Evolutionary conservation across 257 asterid genomes (phyloP).

Genomic region (Solanum lignicaule): DNA sequence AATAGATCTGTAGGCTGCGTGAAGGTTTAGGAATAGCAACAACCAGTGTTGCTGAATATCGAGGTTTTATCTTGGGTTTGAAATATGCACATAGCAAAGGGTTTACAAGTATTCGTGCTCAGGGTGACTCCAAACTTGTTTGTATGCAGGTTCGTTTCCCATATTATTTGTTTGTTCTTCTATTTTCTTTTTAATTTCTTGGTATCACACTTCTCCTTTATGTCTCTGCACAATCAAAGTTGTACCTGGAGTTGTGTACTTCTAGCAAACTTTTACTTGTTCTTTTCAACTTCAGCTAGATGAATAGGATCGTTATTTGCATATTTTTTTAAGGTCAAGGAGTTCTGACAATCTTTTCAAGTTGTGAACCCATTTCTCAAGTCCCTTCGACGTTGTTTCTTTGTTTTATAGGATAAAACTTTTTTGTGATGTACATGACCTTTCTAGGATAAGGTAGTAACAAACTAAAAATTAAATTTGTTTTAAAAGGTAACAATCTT

Average conservation of each 20-base stretch:
- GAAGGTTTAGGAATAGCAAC: conserved; percentile 17
- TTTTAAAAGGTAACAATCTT: not conserved
- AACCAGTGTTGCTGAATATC: conserved; percentile 10
- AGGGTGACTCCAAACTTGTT: conserved; percentile 15
- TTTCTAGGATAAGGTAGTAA: not conserved
- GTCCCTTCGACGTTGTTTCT: not conserved
- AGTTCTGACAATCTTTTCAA: not conserved
- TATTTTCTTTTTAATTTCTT: not conserved
- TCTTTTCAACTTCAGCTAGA: not conserved
- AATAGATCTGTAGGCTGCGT: conserved; percentile 8
- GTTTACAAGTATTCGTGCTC: conserved; percentile 12
- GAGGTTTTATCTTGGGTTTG: conserved; percentile 12
- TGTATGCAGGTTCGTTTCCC: conserved; percentile 10
- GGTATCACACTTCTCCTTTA: not conserved
- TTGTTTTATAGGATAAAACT: not conserved
- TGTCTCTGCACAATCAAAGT: not conserved
- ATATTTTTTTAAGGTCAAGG: not conserved
- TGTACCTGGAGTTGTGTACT: not conserved
- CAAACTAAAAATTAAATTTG: not conserved
- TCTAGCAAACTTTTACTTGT: not conserved
- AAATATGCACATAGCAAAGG: conserved; percentile 16
- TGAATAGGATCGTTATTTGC: not conserved
- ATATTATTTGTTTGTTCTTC: not conserved
- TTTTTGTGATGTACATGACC: not conserved
- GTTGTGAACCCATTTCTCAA: not conserved